Conservation (phyloP, 257 asterid species). For the Gentiana dahurica region DNA sequence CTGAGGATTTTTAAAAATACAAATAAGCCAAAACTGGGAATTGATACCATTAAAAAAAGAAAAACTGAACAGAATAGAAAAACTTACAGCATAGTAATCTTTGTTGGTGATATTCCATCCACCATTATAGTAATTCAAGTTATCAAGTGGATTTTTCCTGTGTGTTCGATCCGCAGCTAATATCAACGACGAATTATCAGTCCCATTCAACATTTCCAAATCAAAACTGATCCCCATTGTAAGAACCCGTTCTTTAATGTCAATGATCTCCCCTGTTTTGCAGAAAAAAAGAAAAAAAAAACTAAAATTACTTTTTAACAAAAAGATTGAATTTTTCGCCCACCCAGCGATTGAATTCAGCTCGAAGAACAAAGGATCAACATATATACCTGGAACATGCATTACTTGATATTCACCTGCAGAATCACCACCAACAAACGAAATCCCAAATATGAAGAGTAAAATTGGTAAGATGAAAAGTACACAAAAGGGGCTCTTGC, state of each 20-base stretch:
- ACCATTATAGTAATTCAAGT: conserved; percentile 51
- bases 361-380: conserved; percentile 1
- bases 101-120: conserved; percentile 78
- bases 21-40: neutral
- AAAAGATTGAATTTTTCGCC: neutral
- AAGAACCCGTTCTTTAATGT: conserved; percentile 23
- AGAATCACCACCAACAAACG: neutral
- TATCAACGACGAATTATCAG: conserved; percentile 32
- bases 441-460: conserved; percentile 2
- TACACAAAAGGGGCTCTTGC: neutral
- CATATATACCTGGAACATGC: conserved; percentile 8
- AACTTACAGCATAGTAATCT: conserved; percentile 61
- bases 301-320: neutral
- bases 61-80: too few species aligned
- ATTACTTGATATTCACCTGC: neutral
- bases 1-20: neutral
- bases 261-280: conserved; percentile 24
- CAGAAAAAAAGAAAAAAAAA: neutral
- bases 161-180: conserved; percentile 76
- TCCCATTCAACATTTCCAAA: conserved; percentile 22
- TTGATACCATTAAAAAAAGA: neutral
- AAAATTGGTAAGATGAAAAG: conserved; percentile 2
- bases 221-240: conserved; percentile 30
- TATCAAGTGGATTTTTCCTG: conserved; percentile 58
- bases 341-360: neutral